Conservation (phyloP, 2,329 filamentous ascomycete genomes). For the Phialophora tarda region DNA sequence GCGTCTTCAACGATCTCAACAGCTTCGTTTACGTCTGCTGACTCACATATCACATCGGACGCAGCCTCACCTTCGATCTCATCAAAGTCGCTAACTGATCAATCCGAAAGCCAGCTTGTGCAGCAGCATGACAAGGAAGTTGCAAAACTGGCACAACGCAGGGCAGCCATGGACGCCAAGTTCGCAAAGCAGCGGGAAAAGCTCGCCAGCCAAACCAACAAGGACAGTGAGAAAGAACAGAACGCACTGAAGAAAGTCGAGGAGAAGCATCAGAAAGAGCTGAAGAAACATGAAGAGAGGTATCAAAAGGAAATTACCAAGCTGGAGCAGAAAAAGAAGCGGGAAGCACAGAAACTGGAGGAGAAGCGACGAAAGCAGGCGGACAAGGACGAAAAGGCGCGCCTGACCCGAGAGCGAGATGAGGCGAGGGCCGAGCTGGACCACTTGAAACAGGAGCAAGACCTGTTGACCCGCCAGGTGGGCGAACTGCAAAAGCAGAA, state of each 20-base stretch:
- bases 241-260: slow-evolving; percentile 40
- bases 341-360: slow-evolving; percentile 49
- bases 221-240: slow-evolving; percentile 37
- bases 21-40: slow-evolving; percentile 43
- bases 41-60: slow-evolving; percentile 38
- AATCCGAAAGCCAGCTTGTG: slow-evolving; percentile 29
- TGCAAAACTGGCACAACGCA: slow-evolving; percentile 50
- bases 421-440: slow-evolving; percentile 55
- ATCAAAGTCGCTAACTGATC: slow-evolving; percentile 30
- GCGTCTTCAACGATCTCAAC: slow-evolving; percentile 38
- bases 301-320: slow-evolving; percentile 48
- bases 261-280: slow-evolving; percentile 41
- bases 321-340: slow-evolving; percentile 50
- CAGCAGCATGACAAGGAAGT: slow-evolving; percentile 51
- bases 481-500: slow-evolving; percentile 64
- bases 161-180: slow-evolving; percentile 48
- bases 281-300: slow-evolving; percentile 42
- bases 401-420: slow-evolving; percentile 52
- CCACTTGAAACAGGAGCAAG: slow-evolving; percentile 55
- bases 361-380: slow-evolving; percentile 46
- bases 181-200: slow-evolving; percentile 46
- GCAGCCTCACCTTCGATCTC: slow-evolving; percentile 26
- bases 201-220: slow-evolving; percentile 31
- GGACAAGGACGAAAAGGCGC: slow-evolving; percentile 50
- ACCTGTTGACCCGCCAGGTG: slow-evolving; percentile 50